Evolutionary conservation across 1,284 basidiomycete species (phyloP).

Genomic region (Boletus hoseneyae): DNA sequence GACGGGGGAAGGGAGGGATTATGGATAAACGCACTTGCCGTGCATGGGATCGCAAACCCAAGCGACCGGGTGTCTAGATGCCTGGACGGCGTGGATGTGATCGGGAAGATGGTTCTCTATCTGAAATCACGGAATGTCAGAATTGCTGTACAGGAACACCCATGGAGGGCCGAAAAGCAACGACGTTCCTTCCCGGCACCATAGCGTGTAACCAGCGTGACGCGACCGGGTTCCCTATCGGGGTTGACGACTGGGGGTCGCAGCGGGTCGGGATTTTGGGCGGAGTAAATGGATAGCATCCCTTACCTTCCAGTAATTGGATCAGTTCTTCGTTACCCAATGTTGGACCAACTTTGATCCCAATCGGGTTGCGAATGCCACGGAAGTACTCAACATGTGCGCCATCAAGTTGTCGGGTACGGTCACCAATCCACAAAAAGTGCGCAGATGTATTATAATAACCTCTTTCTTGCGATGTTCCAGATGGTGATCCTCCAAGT

Average conservation of each 20-base stretch:
- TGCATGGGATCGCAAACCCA: conserved; percentile 99
- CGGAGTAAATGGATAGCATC: neutral
- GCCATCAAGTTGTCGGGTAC: conserved; percentile 89
- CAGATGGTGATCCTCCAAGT: conserved; percentile 12
- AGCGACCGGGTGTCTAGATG: conserved; percentile 80
- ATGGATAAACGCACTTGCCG: conserved; percentile 65
- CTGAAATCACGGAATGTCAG: conserved; percentile 35
- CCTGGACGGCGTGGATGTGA: conserved; percentile 84
- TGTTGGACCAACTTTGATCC: conserved; percentile 93
- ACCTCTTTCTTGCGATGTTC: conserved; percentile 32
- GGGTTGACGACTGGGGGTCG: conserved; percentile 76
- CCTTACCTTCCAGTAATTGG: conserved; percentile 71
- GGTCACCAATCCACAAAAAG: conserved; percentile 96
- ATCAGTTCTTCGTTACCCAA: conserved; percentile 85
- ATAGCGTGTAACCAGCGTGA: conserved; percentile 92
- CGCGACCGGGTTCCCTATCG: conserved; percentile 74
- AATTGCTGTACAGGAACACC: neutral
- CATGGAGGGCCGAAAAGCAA: neutral
- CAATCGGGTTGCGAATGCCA: conserved; percentile 94
- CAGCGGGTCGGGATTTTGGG: neutral
- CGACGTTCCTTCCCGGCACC: conserved; percentile 75
- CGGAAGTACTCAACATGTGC: conserved; percentile 96
- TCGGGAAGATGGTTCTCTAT: conserved; percentile 73
- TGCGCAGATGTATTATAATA: conserved; percentile 88
- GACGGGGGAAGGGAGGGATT: neutral